phyloP scores from a whole-genome alignment of 768 basidiomycete genomes.

The Ramaria rubella region DNA sequence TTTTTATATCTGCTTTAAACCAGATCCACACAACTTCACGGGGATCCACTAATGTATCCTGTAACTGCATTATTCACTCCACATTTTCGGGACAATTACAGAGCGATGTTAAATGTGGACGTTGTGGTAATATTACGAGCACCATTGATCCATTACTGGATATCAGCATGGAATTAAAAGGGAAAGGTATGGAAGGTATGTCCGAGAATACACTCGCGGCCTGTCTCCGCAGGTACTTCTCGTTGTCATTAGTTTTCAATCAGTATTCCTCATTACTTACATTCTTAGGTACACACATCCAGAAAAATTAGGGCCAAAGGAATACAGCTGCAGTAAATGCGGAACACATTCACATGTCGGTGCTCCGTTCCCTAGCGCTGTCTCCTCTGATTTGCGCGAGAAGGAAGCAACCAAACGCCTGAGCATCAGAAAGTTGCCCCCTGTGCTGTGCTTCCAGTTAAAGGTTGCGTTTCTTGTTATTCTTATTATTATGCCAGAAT shows the following conservation, averaged over 20 bases:
- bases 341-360: conserved; percentile 58
- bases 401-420: conserved; percentile 81
- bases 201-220: conserved; percentile 61
- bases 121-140: conserved; percentile 70
- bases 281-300: conserved; percentile 68
- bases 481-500: background rate
- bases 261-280: conserved; percentile 3
- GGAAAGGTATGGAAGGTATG: conserved; percentile 37
- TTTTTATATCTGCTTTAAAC: conserved; percentile 77
- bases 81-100: conserved; percentile 84
- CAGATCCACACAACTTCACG: conserved; percentile 78
- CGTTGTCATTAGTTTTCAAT: conserved; percentile 7
- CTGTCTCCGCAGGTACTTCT: conserved; percentile 62
- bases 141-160: conserved; percentile 89
- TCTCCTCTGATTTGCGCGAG: conserved; percentile 5
- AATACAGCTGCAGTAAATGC: conserved; percentile 82
- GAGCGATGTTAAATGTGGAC: conserved; percentile 84
- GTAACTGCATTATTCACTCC: conserved; percentile 87
- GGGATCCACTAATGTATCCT: conserved; percentile 68
- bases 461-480: conserved; percentile 54
- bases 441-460: conserved; percentile 90
- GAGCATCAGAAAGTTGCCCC: conserved; percentile 78
- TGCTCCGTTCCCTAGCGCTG: conserved; percentile 10
- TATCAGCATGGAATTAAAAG: conserved; percentile 76
- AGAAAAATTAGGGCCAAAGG: conserved; percentile 76